These are phyloP conservation scores for Carallia brachiata DNA, from an alignment of 345 rosid species.

Conservation along the genomic window DNA sequence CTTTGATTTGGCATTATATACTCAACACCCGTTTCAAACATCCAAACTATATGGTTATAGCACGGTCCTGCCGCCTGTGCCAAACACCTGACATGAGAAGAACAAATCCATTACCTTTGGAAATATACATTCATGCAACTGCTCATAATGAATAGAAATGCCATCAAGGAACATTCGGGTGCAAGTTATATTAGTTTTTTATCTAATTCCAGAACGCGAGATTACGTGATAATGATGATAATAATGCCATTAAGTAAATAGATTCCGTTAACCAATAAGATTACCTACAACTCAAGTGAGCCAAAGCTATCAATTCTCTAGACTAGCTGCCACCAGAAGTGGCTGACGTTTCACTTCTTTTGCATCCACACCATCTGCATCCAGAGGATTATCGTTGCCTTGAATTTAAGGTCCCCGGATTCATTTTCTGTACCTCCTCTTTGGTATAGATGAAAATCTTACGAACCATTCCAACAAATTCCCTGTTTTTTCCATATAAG, in stretches of 20 bases:
- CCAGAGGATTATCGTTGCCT: constrained; percentile 38
- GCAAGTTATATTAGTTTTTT: no score
- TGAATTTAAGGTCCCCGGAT: constrained; percentile 46
- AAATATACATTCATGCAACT: not conserved
- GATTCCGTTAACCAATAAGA: not conserved
- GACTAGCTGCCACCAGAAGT: not conserved
- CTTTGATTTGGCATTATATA: not conserved
- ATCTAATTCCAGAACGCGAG: no score
- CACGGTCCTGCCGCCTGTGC: not conserved
- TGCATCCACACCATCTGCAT: constrained; percentile 16
- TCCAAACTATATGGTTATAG: constrained; percentile 5
- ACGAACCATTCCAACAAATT: constrained; percentile 75
- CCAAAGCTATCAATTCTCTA: constrained; percentile 11
- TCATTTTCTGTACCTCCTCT: constrained; percentile 81
- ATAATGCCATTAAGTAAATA: not conserved
- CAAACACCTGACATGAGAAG: constrained; percentile 4
- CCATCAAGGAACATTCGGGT: no score
- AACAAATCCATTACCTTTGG: not conserved
- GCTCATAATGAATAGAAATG: no score
- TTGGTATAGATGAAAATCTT: constrained; percentile 61
- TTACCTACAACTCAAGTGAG: constrained; percentile 6
- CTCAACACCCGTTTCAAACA: constrained; percentile 4
- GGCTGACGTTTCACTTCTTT: constrained; percentile 18
- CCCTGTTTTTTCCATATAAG: constrained; percentile 38
- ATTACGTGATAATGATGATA: no score